Evolutionary conservation across 176 grass and related monocot genomes (phyloP).

Genomic region (Aegilops bicornis): DNA sequence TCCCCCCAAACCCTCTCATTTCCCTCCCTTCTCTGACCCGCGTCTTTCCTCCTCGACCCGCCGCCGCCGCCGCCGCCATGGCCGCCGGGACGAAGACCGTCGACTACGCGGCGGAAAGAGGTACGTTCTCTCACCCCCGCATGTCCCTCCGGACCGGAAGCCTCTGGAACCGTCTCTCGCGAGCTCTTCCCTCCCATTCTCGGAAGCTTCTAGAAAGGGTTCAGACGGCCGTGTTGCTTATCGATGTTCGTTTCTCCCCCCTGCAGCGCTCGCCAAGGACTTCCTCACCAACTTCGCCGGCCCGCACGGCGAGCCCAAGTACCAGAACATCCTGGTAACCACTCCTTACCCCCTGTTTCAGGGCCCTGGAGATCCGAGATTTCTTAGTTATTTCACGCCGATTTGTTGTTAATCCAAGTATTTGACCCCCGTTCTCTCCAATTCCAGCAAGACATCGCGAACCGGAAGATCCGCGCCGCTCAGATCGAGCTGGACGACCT

Average conservation of each 20-base stretch:
- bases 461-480: conserved; percentile 70
- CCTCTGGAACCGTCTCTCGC: background rate
- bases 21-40: too few species aligned
- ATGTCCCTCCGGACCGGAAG: background rate
- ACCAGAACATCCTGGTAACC: conserved; percentile 76
- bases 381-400: background rate
- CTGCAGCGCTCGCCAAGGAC: conserved; percentile 82
- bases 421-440: background rate
- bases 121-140: conserved; percentile 11
- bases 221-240: background rate
- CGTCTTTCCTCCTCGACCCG: background rate
- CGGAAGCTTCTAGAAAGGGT: background rate
- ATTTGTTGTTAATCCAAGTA: background rate
- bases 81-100: conserved; percentile 50
- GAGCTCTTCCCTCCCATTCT: background rate
- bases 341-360: background rate
- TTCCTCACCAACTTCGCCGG: conserved; percentile 77
- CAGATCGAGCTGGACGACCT: conserved; percentile 93
- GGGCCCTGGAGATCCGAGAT: background rate
- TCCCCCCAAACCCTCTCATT: background rate
- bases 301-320: conserved; percentile 76
- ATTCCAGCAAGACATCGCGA: conserved; percentile 86
- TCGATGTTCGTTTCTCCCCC: background rate
- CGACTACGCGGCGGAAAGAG: conserved; percentile 71
- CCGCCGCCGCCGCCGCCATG: conserved; percentile 1